Percentiles rank a stretch among this genome's conserved stretches.
Conservation (phyloP, 345 rosid species). For the Turnera subulata region DNA sequence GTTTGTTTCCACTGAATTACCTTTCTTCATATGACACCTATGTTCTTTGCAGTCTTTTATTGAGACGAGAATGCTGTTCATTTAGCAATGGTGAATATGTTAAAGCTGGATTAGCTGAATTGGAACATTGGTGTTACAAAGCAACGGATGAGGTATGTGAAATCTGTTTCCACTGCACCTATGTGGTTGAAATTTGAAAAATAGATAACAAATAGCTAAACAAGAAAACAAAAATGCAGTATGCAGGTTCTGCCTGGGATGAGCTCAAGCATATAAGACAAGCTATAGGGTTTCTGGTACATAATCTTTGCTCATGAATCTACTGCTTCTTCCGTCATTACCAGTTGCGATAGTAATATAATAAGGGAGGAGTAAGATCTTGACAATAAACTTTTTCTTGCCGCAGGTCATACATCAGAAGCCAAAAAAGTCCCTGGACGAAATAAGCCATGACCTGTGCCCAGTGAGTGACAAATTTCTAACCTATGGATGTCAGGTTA, state of each 20-base stretch:
- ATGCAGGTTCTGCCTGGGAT: conserved; percentile 95
- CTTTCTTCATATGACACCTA: neutral
- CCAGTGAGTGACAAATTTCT: conserved; percentile 53
- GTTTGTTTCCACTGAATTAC: neutral
- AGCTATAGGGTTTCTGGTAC: conserved; percentile 92
- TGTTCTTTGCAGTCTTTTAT: conserved; percentile 48
- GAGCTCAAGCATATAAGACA: conserved; percentile 93
- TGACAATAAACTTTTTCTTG: conserved; percentile 9
- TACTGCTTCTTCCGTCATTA: neutral
- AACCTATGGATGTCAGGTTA: neutral
- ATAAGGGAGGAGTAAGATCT: conserved; percentile 1
- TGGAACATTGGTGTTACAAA: conserved; percentile 92
- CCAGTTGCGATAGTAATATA: conserved; percentile 4
- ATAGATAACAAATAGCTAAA: neutral
- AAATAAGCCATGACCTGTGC: conserved; percentile 89
- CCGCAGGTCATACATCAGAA: conserved; percentile 91
- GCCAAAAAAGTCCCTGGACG: conserved; percentile 81
- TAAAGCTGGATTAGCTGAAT: conserved; percentile 85
- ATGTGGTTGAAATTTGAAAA: neutral
- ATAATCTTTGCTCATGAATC: conserved; percentile 5
- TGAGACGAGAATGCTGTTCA: conserved; percentile 92
- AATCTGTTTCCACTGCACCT: conserved; percentile 10
- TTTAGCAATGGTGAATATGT: conserved; percentile 96
- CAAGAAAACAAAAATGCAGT: conserved; percentile 37
- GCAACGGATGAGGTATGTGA: conserved; percentile 85